phyloP scores from a whole-genome alignment of 2,329 filamentous ascomycete genomes.

The Bipolaris bicolor region DNA sequence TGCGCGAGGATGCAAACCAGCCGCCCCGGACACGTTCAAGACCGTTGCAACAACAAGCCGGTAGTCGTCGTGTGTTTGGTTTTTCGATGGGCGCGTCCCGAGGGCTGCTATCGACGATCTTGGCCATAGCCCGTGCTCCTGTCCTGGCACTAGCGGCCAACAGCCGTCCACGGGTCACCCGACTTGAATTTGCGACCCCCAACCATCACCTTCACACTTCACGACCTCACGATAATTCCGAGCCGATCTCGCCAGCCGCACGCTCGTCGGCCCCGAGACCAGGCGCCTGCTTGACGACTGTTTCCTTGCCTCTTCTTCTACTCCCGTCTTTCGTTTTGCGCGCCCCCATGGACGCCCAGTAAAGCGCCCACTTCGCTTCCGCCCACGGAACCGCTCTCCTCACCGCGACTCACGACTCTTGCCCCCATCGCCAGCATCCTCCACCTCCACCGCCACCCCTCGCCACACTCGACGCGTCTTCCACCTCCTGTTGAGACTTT shows the following conservation, averaged over 20 bases:
- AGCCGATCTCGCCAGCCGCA: constrained; percentile 34
- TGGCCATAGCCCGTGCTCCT: constrained; percentile 11
- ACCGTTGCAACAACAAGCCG: constrained; percentile 6
- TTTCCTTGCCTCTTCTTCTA: constrained; percentile 33
- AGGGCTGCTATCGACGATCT: constrained; percentile 21
- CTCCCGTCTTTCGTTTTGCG: constrained; percentile 19
- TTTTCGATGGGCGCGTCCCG: constrained; percentile 13
- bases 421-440: constrained; percentile 13
- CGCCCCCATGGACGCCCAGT: constrained; percentile 26
- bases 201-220: constrained; percentile 27
- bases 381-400: constrained; percentile 26
- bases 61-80: constrained; percentile 10
- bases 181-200: constrained; percentile 23
- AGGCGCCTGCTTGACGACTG: constrained; percentile 22
- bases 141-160: constrained; percentile 21
- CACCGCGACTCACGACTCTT: constrained; percentile 24
- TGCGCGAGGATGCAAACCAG: constrained; percentile 5
- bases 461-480: constrained; percentile 19
- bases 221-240: constrained; percentile 31
- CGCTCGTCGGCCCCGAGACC: constrained; percentile 30
- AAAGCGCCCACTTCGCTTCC: constrained; percentile 27
- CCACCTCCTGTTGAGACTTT: constrained; percentile 4
- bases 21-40: constrained; percentile 1
- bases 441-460: constrained; percentile 7
- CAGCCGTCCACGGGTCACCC: constrained; percentile 17